A percentile compares a stretch with the other conserved stretches of the same genome.
phyloP scores from a whole-genome alignment of 306 rosid species.

The Ammopiptanthus mongolicus region DNA sequence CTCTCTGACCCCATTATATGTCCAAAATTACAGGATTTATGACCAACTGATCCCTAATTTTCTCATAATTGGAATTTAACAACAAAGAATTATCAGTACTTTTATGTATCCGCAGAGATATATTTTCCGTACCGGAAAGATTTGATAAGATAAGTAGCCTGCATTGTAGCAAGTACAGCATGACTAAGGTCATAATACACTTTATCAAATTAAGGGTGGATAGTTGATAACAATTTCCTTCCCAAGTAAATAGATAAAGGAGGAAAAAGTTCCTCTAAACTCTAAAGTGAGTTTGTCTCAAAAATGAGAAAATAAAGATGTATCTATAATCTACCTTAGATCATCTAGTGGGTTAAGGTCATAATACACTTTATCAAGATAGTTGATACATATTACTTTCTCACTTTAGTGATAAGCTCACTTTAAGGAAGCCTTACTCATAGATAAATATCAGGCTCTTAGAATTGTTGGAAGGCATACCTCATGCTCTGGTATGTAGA shows the following conservation, averaged over 20 bases:
- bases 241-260: background rate
- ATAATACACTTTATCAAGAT: no score
- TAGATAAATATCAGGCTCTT: background rate
- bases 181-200: no score
- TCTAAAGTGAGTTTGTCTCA: no score
- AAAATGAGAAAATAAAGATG: no score
- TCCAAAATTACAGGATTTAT: background rate
- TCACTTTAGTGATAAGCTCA: background rate
- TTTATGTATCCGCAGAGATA: background rate
- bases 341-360: no score
- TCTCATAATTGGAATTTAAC: background rate
- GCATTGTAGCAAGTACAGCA: background rate
- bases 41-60: background rate
- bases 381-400: no score
- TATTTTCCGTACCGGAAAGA: background rate
- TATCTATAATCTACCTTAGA: no score
- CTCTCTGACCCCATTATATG: background rate
- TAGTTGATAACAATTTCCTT: background rate
- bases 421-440: background rate
- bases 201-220: no score
- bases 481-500: slow-evolving; percentile 96
- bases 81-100: background rate
- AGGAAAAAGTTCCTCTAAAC: no score
- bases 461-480: slow-evolving; percentile 39
- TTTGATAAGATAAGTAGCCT: background rate